Base-by-base conservation (phyloP, 2,329 filamentous ascomycete genomes). In the Scedosporium aurantiacum region DNA sequence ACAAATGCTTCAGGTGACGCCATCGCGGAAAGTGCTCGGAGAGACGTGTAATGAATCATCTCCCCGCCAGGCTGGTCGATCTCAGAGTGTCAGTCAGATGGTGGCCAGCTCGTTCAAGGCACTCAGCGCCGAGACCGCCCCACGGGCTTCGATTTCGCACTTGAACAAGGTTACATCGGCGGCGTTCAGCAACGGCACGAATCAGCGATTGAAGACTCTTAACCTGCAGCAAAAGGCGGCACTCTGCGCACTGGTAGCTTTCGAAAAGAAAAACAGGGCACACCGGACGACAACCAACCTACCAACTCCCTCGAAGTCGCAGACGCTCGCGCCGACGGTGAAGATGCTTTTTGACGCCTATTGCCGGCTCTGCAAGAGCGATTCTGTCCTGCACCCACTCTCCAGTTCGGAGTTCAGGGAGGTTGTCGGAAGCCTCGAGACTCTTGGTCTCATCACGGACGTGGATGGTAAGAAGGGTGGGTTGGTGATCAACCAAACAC, bases 151-250 rank as follows among this genome's bases (percentile, higher is more conserved):
- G 28, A 95, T 99, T 66, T 85, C 85, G 0, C 94, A 99, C 71
- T 84, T 99, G 68, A 96, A 94, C 70, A 91, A 90, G 68, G 87
- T 97, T 63, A 96, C 94, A 0, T 86, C 92, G 0, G 85, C 90
- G 3, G 89, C 91, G 1, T 97, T 99, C 73, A 90, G 89, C 71
- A 93, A 97, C 67, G 92, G 92, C 41, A 89, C 91, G 1, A 84
- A 81, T 12, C 91, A 97, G 67, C 85, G 94, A 62, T 83, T 99
- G 14, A 88, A 89, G 72, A 86, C 87, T 4, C 83, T 99, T 62
- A 99, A 97, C 71, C 81, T 99, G 2, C 95, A 99, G 71, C 94
- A 99, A 73, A 97, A 96, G 73, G 94, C 93, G 3, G 91, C 93
- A 0, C 80, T 99, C 8, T 99, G 94, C 75, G 85, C 93, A 0